phyloP scores from a whole-genome alignment of 2,329 filamentous ascomycete genomes.

The Diaporthe sp. region DNA sequence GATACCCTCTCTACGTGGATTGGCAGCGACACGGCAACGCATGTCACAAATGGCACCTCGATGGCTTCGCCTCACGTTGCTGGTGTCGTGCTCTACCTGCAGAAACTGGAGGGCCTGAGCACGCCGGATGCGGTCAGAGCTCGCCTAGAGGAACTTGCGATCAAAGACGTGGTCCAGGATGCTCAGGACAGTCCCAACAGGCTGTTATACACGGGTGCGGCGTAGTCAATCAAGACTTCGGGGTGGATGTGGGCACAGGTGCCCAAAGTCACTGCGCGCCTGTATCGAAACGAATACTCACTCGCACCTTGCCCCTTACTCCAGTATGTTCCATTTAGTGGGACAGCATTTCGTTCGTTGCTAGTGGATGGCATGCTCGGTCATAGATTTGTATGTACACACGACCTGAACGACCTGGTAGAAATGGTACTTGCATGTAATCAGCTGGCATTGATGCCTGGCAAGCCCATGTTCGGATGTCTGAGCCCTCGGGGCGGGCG shows the following conservation, averaged over 20 bases:
- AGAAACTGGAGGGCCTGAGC: slow-evolving; percentile 8
- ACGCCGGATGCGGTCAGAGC: slow-evolving; percentile 11
- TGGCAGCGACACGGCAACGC: slow-evolving; percentile 52
- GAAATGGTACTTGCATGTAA: not conserved
- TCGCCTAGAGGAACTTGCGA: slow-evolving; percentile 2
- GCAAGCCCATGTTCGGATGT: not conserved
- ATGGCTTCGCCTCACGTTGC: slow-evolving; percentile 74
- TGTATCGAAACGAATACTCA: not conserved
- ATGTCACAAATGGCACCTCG: slow-evolving; percentile 69
- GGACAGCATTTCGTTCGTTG: not conserved
- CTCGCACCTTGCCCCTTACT: not conserved
- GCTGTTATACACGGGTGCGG: slow-evolving; percentile 1
- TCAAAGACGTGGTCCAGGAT: slow-evolving; percentile 11
- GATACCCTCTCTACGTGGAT: slow-evolving; percentile 59
- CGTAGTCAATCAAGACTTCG: not conserved
- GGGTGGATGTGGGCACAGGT: not conserved
- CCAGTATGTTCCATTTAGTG: not conserved
- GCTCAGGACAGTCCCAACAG: slow-evolving; percentile 4
- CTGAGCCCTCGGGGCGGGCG: not conserved
- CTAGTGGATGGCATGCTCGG: not conserved
- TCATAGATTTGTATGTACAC: not conserved
- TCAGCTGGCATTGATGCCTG: not conserved
- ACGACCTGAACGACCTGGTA: not conserved
- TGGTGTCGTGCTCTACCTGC: slow-evolving; percentile 72
- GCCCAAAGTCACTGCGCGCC: not conserved